Evolutionary conservation across 352 stramenopile genomes (phyloP).

Genomic region (Phytophthora sp.): DNA sequence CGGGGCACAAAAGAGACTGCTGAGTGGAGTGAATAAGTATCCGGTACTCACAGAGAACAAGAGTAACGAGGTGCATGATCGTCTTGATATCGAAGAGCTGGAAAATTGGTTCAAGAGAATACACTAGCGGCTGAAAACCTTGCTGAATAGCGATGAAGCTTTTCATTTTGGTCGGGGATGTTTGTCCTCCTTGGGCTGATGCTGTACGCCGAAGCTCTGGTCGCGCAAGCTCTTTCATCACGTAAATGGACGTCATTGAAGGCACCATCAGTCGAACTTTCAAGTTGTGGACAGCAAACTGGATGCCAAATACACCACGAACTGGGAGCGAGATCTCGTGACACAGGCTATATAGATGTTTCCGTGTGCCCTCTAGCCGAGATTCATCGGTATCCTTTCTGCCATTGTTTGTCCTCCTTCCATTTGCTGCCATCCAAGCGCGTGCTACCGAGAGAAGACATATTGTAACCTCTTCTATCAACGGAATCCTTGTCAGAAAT

Average conservation of each 20-base stretch:
- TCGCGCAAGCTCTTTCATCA: constrained; percentile 19
- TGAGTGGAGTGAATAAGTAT: constrained; percentile 81
- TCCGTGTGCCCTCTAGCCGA: constrained; percentile 30
- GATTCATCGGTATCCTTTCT: background rate
- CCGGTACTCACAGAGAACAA: constrained; percentile 83
- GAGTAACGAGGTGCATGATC: constrained; percentile 64
- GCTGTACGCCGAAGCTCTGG: constrained; percentile 28
- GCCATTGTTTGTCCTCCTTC: background rate
- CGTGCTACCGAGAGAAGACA: constrained; percentile 66
- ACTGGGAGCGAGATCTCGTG: constrained; percentile 64
- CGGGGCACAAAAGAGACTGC: constrained; percentile 73
- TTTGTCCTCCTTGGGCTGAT: constrained; percentile 24
- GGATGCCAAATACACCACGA: constrained; percentile 69
- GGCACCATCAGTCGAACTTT: constrained; percentile 57
- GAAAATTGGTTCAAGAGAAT: constrained; percentile 74
- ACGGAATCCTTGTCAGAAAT: constrained; percentile 72
- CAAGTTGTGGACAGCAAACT: constrained; percentile 48
- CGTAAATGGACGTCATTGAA: constrained; percentile 65
- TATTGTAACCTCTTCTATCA: constrained; percentile 57
- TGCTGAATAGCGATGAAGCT: constrained; percentile 59
- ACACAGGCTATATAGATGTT: constrained; percentile 59
- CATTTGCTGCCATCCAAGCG: constrained; percentile 49
- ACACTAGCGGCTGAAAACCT: constrained; percentile 71
- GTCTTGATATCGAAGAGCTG: constrained; percentile 79
- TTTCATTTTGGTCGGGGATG: constrained; percentile 52